Percentiles rank a stretch among this genome's conserved stretches.
Conservation (phyloP, 2,329 filamentous ascomycete species). For the Penicillium brasilianum region DNA sequence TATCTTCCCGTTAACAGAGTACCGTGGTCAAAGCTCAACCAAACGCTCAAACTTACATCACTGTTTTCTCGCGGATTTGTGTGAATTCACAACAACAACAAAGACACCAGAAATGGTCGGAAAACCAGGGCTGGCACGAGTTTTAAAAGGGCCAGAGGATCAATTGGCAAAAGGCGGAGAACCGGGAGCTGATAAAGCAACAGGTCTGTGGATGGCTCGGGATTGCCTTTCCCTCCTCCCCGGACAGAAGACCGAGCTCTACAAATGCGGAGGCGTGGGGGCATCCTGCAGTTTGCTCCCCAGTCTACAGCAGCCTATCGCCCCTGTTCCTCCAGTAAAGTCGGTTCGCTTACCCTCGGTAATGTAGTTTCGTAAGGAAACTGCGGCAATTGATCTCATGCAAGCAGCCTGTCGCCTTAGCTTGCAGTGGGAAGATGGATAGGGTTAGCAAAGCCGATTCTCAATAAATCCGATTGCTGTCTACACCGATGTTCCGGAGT, state of each 20-base stretch:
- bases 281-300: neutral
- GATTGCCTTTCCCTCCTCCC: constrained; percentile 9
- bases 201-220: constrained; percentile 7
- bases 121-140: neutral
- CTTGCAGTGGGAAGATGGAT: neutral
- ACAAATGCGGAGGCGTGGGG: constrained; percentile 23
- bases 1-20: constrained; percentile 5
- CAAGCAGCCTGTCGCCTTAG: neutral
- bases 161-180: neutral
- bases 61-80: neutral
- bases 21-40: neutral
- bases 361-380: neutral
- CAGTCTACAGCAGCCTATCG: neutral
- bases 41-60: constrained; percentile 8
- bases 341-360: neutral
- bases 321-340: neutral
- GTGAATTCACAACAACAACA: neutral
- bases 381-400: neutral
- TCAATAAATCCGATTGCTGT: neutral
- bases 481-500: neutral
- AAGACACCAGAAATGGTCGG: neutral
- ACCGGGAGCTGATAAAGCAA: constrained; percentile 15
- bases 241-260: constrained; percentile 25
- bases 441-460: neutral
- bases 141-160: neutral